Conservation (phyloP, 768 basidiomycete genomes). For the Holtermanniella nyarrowii region DNA sequence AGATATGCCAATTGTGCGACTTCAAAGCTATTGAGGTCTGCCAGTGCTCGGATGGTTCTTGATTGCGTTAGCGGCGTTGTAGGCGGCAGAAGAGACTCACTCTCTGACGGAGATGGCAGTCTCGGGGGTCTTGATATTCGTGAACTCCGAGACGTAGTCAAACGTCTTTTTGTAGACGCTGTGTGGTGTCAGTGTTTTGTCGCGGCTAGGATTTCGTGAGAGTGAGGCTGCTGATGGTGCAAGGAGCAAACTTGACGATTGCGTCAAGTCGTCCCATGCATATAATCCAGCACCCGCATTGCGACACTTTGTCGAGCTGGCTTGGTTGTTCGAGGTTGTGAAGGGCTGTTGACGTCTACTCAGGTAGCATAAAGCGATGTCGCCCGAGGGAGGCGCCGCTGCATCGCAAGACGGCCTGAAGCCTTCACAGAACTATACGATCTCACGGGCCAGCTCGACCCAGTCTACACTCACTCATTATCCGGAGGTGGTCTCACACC, state of each 20-base stretch:
- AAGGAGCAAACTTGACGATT: not conserved
- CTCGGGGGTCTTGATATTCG: slow-evolving; percentile 15
- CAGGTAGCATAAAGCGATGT: too few relatives aligned
- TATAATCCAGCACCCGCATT: not conserved
- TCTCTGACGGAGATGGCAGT: not conserved
- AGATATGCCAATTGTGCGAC: slow-evolving; percentile 36
- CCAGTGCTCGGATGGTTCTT: not conserved
- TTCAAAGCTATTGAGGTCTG: slow-evolving; percentile 31
- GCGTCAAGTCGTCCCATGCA: not conserved
- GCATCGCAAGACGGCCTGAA: too few relatives aligned
- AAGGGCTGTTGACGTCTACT: too few relatives aligned
- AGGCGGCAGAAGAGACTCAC: not conserved
- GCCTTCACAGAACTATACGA: too few relatives aligned
- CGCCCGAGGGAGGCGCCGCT: too few relatives aligned
- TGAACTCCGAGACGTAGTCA: slow-evolving; percentile 30
- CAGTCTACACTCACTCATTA: slow-evolving; percentile 24
- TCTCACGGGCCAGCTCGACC: not conserved
- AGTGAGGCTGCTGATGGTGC: too few relatives aligned
- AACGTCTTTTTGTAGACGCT: slow-evolving; percentile 30
- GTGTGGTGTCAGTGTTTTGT: not conserved
- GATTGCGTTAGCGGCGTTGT: not conserved
- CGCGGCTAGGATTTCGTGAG: too few relatives aligned
- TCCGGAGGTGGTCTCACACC: slow-evolving; percentile 29
- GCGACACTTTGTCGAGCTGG: too few relatives aligned
- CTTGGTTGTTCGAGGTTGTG: too few relatives aligned